Evolutionary conservation across 306 rosid genomes (phyloP).

Genomic region (Trichosanthes cucumerina): DNA sequence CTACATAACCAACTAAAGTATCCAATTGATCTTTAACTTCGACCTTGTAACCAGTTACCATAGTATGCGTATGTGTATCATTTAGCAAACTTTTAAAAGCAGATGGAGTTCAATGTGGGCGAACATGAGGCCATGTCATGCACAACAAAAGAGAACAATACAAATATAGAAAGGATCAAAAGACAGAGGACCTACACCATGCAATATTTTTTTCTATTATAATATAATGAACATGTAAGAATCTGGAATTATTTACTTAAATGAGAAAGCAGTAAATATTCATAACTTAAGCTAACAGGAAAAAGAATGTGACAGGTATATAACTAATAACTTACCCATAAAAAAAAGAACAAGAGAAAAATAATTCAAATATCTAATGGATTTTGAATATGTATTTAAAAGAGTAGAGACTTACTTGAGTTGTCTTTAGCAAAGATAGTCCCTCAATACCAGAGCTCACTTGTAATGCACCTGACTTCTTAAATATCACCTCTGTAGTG

Average conservation of each 20-base stretch:
- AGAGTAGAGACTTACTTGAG: conserved; percentile 36
- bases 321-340: neutral
- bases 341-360: neutral
- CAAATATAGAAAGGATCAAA: neutral
- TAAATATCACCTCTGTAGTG: conserved; percentile 51
- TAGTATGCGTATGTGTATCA: neutral
- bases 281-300: neutral
- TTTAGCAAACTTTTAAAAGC: neutral
- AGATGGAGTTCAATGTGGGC: neutral
- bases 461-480: conserved; percentile 52
- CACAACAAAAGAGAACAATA: neutral
- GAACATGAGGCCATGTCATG: neutral
- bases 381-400: neutral
- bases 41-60: neutral
- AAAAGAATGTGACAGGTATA: neutral
- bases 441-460: conserved; percentile 84
- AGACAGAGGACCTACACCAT: neutral
- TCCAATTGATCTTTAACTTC: neutral
- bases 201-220: neutral
- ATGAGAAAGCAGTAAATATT: neutral
- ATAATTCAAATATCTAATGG: neutral
- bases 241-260: neutral
- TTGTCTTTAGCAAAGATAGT: conserved; percentile 72
- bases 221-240: neutral
- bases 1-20: neutral